Evolutionary conservation across 192 early-diverging fungal genomes (phyloP), one percentile per base, ranked within the genome.

Genomic region (Linnemannia schmuckeri): DNA sequence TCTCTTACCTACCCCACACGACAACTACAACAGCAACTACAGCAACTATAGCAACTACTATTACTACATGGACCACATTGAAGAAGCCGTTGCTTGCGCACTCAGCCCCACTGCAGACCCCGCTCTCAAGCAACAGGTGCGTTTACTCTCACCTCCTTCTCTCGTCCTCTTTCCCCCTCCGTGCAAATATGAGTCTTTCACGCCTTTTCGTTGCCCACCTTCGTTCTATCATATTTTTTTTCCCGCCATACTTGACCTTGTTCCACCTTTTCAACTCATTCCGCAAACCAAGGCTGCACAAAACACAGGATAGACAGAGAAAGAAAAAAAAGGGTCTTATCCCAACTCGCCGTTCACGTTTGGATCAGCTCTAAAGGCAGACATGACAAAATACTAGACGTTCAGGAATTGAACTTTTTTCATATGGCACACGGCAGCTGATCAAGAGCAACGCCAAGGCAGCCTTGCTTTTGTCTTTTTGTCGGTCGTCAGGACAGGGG

Each of bases 81-180:
- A 94, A 89, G 90, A 96, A 88, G 95, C 95, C 27, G 95, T 96
- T 75, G 91, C 92, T 77, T 94, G 90, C 82, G 96, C 97, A 38
- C 89, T 96, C 40, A 94, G 95, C 89, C 96, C 96, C 24, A 82
- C 88, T 40, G 93, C 92, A 22, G 92, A 95, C 80, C 91, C 90
- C 35, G 90, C 89, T 47, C 75, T 96, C 74, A 94, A 95, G 88
- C 81, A 90, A 52, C 96, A 97, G 93, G 95, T 95, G 93, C 82
- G 90, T 83, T 54, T 33, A 44, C 55, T 20, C 9, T 35, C 49
- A 9, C 9, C 30, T 82, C 22, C 3, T 82, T 10, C 3, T 68
- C 20, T 72, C 15, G 12, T 40, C 9, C 38, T 13, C 38, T 72
- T 49, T 69, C 76, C 76, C 8, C 22, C 33, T 4, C 30, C 18